phyloP scores from a whole-genome alignment of 805 yeast species.

The Cyberlindnera americana region DNA sequence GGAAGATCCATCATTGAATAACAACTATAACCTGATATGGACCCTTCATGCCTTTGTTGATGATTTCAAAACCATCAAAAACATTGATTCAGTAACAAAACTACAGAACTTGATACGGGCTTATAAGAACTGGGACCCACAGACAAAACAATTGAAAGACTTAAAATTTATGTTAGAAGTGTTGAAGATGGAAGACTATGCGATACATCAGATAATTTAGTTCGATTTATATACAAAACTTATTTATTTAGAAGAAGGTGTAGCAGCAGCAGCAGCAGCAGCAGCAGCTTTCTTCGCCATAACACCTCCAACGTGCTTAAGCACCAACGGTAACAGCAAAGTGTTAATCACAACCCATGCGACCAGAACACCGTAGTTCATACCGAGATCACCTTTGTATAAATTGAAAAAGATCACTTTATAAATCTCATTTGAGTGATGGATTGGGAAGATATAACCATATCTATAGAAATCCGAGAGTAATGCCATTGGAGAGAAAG shows the following conservation, averaged over 20 bases:
- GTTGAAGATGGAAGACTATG: slow-evolving; percentile 25
- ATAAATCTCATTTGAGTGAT: slow-evolving; percentile 58
- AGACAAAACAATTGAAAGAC: slow-evolving; percentile 15
- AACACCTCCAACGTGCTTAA: slow-evolving; percentile 38
- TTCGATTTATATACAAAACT: too few relatives aligned
- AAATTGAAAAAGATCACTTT: slow-evolving; percentile 57
- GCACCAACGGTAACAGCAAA: slow-evolving; percentile 39
- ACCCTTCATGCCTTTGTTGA: slow-evolving; percentile 37
- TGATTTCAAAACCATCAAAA: slow-evolving; percentile 31
- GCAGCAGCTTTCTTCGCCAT: slow-evolving; percentile 30
- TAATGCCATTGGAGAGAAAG: slow-evolving; percentile 62
- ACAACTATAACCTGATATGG: slow-evolving; percentile 41
- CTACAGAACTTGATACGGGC: slow-evolving; percentile 9
- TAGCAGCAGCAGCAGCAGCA: slow-evolving; percentile 12
- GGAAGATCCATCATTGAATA: slow-evolving; percentile 23
- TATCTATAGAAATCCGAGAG: slow-evolving; percentile 54
- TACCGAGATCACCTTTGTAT: slow-evolving; percentile 54
- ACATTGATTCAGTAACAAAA: slow-evolving; percentile 27
- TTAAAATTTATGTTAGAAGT: slow-evolving; percentile 27
- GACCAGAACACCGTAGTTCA: slow-evolving; percentile 54
- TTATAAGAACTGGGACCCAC: slow-evolving; percentile 21
- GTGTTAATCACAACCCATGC: slow-evolving; percentile 59
- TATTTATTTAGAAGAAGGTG: background rate
- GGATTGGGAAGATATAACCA: slow-evolving; percentile 69
- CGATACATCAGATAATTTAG: too few relatives aligned